These are phyloP conservation scores for Cladobotryum mycophilum DNA, from an alignment of 2,329 filamentous ascomycete species.

Conservation along the genomic window DNA sequence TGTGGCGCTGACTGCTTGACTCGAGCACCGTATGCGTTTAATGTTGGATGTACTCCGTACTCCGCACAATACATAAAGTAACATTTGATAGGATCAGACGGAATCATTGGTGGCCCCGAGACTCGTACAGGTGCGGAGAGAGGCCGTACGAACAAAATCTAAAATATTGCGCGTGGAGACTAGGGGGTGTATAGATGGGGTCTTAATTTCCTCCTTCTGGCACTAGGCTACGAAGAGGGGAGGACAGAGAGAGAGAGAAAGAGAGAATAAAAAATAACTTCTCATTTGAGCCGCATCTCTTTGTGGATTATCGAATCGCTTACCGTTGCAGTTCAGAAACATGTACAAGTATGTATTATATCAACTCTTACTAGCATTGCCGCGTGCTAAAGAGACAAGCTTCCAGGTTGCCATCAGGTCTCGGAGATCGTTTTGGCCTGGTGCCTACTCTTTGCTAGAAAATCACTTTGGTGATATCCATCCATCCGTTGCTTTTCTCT, in stretches of 20 bases:
- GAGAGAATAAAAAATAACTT: not conserved
- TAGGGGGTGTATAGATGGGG: not conserved
- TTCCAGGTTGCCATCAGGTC: no score
- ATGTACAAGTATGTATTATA: no score
- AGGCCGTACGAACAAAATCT: no score
- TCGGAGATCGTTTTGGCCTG: no score
- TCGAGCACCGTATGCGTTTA: not conserved
- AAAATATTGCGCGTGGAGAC: no score
- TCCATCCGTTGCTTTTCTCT: not conserved
- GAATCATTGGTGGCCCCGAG: not conserved
- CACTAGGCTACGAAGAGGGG: not conserved
- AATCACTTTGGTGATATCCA: no score
- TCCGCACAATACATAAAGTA: not conserved
- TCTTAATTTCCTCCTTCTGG: constrained; percentile 1
- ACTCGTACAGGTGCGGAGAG: no score
- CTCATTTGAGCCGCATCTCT: not conserved
- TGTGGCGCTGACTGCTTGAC: constrained; percentile 4
- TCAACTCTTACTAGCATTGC: no score
- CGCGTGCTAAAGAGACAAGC: no score
- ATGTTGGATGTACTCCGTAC: constrained; percentile 3
- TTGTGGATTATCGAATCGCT: not conserved
- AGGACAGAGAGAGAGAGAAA: not conserved
- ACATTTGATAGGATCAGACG: not conserved
- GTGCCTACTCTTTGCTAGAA: no score
- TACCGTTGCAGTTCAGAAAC: not conserved